Evolutionary conservation across 148 eudicot genomes (phyloP).

Genomic region (Polygonum aviculare): DNA sequence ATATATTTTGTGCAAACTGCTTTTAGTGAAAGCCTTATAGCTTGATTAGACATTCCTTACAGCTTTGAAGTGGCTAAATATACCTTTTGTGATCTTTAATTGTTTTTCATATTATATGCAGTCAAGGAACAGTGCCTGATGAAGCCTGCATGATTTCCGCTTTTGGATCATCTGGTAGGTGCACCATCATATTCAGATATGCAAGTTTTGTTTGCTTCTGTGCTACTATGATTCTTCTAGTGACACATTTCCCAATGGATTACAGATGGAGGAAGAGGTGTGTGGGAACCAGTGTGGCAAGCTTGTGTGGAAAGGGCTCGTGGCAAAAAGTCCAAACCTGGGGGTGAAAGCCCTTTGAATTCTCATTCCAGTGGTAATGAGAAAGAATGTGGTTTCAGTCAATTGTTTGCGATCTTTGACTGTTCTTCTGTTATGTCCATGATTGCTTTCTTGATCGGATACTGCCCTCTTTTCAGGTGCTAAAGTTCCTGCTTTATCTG

Average conservation of each 20-base stretch:
- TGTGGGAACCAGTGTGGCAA: conserved; percentile 86
- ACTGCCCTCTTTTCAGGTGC: conserved; percentile 37
- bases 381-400: conserved; percentile 32
- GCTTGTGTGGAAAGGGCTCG: conserved; percentile 58
- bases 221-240: not conserved
- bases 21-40: not conserved
- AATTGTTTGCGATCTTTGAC: not conserved
- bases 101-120: conserved; percentile 24
- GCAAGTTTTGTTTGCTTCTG: conserved; percentile 1
- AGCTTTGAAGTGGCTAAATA: not conserved
- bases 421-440: not conserved
- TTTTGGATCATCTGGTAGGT: conserved; percentile 73
- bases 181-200: conserved; percentile 6
- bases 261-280: conserved; percentile 59
- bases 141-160: conserved; percentile 94
- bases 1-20: not conserved
- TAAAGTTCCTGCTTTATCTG: conserved; percentile 36
- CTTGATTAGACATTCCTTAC: not conserved
- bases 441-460: not conserved
- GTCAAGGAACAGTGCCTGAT: conserved; percentile 91
- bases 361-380: conserved; percentile 20
- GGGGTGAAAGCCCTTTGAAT: conserved; percentile 38
- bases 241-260: conserved; percentile 13
- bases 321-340: conserved; percentile 39
- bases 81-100: not conserved